Evolutionary conservation across 345 rosid genomes (phyloP), one percentile per base, ranked within the genome.

Genomic region (Cardiospermum halicacabum): DNA sequence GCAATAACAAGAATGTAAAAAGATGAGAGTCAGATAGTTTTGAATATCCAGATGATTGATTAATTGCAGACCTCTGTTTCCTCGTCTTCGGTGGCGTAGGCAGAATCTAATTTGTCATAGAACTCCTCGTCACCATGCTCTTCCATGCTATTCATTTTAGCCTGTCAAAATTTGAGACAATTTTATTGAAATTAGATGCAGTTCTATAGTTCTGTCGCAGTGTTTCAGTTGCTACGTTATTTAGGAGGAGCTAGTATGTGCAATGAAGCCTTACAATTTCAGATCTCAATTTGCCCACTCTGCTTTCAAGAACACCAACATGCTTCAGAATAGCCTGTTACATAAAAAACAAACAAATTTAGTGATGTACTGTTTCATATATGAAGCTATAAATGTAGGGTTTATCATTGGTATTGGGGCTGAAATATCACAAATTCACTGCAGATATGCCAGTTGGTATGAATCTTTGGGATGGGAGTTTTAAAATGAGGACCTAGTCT

Each of bases 291-390:
- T 73, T 75, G 75, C 82, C 89, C 69, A 81, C 86, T 70, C 66
- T 86, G 8, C 64, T 64, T 74, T 85, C 86, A 77, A 93, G 67
- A 2, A 63, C 65, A 16, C 67, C 77, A 53, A 90, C 69, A 64
- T 93, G 91, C 57, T 81, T 85, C 34, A 80, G 69, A 22, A 93
- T 78, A 70, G 89, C 96, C 98, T 93, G 91, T 78, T 66, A 43
- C 36, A 68, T 3, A 59, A 47, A 73, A 28, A 26, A 18, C 51
- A 60, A 67, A 48, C 51, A 28, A 37, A n/a, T 45, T 31, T 43
- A 69, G 15, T 50, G 22, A 34, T 42, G 53, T n/a, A 36, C 65
- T 11, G 31, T 53, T 53, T 65, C n/a, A 42, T 11, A 65, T 39
- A 37, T 25, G 3, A 18, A 49, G 60, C 8, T 62, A 54, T 12